phyloP scores from a whole-genome alignment of 2,329 filamentous ascomycete genomes.

The Aureobasidium sp. region DNA sequence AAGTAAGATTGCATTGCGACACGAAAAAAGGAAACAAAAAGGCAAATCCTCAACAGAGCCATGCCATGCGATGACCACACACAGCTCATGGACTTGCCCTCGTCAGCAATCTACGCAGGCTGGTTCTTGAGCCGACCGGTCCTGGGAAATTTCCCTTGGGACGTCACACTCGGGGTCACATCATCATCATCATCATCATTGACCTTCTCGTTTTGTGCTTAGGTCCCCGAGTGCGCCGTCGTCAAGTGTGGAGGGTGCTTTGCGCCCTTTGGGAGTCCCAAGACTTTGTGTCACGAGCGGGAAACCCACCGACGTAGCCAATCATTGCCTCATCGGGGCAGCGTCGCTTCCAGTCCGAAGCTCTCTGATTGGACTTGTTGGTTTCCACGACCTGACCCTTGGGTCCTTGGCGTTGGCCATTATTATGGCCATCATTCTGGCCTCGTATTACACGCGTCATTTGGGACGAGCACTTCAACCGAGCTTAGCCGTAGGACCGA shows the following conservation, averaged over 20 bases:
- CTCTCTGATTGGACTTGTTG: neutral
- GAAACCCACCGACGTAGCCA: neutral
- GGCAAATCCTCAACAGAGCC: neutral
- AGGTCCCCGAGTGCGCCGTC: neutral
- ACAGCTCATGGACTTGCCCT: neutral
- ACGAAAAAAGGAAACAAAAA: neutral
- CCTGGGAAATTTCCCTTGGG: neutral
- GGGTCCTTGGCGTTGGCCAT: neutral
- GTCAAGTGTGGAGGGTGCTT: neutral
- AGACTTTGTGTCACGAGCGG: neutral
- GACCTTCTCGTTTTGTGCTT: slow-evolving; percentile 1
- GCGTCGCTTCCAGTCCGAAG: neutral
- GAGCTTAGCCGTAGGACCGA: neutral
- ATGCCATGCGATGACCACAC: neutral
- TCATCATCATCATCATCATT: neutral
- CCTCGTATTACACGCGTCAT: slow-evolving; percentile 6
- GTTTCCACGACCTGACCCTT: neutral
- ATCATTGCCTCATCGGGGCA: slow-evolving; percentile 6
- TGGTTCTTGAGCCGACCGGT: neutral
- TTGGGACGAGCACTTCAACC: neutral
- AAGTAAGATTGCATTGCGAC: neutral
- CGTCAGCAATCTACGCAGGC: neutral
- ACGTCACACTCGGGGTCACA: neutral
- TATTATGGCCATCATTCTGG: neutral
- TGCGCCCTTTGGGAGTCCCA: neutral